Evolutionary conservation across 495 filamentous ascomycete species (phyloP).

Genomic region (Amphirosellinia nigrospora): DNA sequence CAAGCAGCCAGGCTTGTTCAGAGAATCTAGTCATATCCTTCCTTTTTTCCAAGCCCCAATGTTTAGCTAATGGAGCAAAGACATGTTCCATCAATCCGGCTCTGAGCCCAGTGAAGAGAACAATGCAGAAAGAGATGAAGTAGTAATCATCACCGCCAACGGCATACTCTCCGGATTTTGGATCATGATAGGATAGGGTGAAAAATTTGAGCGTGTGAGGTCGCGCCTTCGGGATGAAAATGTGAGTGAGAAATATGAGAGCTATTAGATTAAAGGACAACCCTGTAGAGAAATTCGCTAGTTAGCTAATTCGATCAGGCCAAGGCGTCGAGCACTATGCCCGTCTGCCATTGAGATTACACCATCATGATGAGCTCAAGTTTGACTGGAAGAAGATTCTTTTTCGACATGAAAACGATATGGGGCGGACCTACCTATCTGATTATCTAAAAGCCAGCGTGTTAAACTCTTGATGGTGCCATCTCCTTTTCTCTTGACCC

Average conservation of each 20-base stretch:
- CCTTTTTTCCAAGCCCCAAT: slow-evolving; percentile 68
- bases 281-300: slow-evolving; percentile 53
- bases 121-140: slow-evolving; percentile 78
- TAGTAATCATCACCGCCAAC: slow-evolving; percentile 80
- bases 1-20: slow-evolving; percentile 88
- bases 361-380: neutral
- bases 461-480: slow-evolving; percentile 47
- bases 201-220: slow-evolving; percentile 85
- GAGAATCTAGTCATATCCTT: slow-evolving; percentile 83
- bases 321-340: neutral
- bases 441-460: slow-evolving; percentile 60
- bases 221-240: slow-evolving; percentile 77
- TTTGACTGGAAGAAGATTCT: neutral
- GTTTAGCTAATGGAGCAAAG: slow-evolving; percentile 73
- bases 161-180: slow-evolving; percentile 67
- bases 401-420: neutral
- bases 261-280: slow-evolving; percentile 79
- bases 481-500: slow-evolving; percentile 54
- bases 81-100: slow-evolving; percentile 87
- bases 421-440: slow-evolving; percentile 48
- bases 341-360: neutral
- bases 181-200: slow-evolving; percentile 80
- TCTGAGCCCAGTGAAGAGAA: slow-evolving; percentile 84
- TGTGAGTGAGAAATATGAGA: slow-evolving; percentile 76
- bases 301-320: slow-evolving; percentile 31